Conservation (phyloP, 1,284 basidiomycete species). For the Trametes versicolor region DNA sequence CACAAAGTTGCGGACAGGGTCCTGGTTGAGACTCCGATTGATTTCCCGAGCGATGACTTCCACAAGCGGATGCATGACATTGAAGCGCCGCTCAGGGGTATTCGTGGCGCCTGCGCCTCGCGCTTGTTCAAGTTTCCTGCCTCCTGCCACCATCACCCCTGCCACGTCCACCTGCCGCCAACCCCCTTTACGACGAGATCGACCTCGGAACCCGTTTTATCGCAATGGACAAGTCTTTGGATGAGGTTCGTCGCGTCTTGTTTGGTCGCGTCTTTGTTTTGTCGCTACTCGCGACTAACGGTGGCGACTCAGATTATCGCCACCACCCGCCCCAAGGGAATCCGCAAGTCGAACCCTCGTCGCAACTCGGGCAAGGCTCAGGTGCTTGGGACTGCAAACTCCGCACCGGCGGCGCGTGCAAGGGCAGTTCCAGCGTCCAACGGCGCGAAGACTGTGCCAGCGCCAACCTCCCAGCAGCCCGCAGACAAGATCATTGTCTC, state of each 20-base stretch:
- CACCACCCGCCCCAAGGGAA: conserved; percentile 58
- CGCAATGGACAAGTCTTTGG: conserved; percentile 88
- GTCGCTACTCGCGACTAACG: conserved; percentile 33
- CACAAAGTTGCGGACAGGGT: conserved; percentile 12
- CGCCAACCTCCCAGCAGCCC: conserved; percentile 51
- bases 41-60: background rate
- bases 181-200: conserved; percentile 23
- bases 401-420: conserved; percentile 61
- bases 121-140: conserved; percentile 35
- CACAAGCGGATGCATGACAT: conserved; percentile 16
- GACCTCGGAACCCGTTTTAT: conserved; percentile 8
- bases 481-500: conserved; percentile 96
- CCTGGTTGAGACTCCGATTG: conserved; percentile 36
- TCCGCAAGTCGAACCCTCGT: conserved; percentile 59
- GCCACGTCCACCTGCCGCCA: conserved; percentile 32
- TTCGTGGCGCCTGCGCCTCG: conserved; percentile 27
- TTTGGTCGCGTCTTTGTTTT: conserved; percentile 25
- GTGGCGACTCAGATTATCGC: conserved; percentile 73
- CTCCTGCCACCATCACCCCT: conserved; percentile 41
- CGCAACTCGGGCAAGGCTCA: conserved; percentile 53
- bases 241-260: conserved; percentile 70
- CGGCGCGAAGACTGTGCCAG: conserved; percentile 49
- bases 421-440: conserved; percentile 51
- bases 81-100: conserved; percentile 24
- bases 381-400: conserved; percentile 62